A percentile compares a stretch with the other conserved stretches of the same genome.
These are phyloP conservation scores for Pyrus hybrid DNA, from an alignment of 331 rosid genomes.

Conservation along the genomic window DNA sequence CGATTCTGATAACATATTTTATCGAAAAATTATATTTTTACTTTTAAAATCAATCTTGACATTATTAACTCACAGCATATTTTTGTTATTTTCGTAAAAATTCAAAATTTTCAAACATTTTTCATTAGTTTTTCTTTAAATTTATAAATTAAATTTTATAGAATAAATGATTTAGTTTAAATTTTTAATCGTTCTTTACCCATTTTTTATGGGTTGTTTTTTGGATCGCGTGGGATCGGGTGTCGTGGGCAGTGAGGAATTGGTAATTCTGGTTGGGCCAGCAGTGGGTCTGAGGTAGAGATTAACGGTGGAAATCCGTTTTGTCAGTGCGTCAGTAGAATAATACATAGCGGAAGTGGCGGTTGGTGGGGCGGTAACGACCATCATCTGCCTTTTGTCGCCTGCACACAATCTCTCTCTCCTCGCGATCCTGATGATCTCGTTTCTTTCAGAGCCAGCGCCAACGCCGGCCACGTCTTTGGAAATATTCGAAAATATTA, in stretches of 20 bases:
- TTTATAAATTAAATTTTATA: too few species aligned
- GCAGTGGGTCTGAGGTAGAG: background rate
- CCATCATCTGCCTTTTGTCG: background rate
- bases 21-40: too few species aligned
- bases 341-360: background rate
- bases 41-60: too few species aligned
- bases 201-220: background rate
- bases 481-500: background rate
- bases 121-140: too few species aligned
- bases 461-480: background rate
- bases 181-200: too few species aligned
- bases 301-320: background rate
- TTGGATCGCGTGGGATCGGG: slow-evolving; percentile 2
- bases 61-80: too few species aligned
- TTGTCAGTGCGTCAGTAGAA: background rate
- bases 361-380: background rate
- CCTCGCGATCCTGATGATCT: background rate
- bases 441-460: background rate
- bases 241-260: background rate
- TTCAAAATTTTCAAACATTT: too few species aligned
- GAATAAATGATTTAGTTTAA: too few species aligned
- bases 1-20: too few species aligned
- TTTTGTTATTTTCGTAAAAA: too few species aligned
- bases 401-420: background rate
- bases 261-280: background rate